Percentiles rank a stretch among this genome's conserved stretches.
Conservation (phyloP, 225 moss, liverwort and hornwort genomes). For the Marchantia paleacea region DNA sequence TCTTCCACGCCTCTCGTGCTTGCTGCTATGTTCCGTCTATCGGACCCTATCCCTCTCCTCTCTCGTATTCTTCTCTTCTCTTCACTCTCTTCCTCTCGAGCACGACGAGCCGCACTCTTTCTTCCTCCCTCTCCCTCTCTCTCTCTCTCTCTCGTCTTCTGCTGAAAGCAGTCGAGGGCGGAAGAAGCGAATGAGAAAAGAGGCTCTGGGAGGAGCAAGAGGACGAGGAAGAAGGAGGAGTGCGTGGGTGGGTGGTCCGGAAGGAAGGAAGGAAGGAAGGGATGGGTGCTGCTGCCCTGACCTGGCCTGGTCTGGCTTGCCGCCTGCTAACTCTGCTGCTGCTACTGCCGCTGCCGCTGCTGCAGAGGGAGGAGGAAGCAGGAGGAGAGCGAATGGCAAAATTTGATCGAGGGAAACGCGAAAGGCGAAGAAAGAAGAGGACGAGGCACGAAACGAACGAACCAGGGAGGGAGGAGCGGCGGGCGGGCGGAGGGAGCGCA, state of each 20-base stretch:
- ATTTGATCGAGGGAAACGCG: neutral
- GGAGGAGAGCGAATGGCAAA: neutral
- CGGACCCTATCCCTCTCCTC: neutral
- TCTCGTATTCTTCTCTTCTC: neutral
- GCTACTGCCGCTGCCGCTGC: neutral
- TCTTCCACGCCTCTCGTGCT: neutral
- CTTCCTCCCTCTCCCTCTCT: neutral
- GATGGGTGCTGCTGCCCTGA: neutral
- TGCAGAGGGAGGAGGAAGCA: neutral
- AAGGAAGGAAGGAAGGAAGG: neutral
- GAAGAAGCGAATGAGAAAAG: neutral
- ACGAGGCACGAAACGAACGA: neutral
- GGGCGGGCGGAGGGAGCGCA: neutral
- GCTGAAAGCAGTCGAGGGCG: constrained; percentile 2
- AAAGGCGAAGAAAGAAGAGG: neutral
- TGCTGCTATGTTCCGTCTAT: neutral
- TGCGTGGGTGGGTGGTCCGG: constrained; percentile 12
- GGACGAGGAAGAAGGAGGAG: neutral
- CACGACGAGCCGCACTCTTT: neutral
- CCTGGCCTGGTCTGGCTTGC: neutral
- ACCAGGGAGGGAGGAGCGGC: neutral
- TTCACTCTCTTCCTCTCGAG: neutral
- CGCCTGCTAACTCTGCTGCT: neutral
- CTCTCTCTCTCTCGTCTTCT: constrained; percentile 3
- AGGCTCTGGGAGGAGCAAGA: neutral